phyloP scores from a whole-genome alignment of 2,329 filamentous ascomycete genomes.

The Colletotrichum sublineola region DNA sequence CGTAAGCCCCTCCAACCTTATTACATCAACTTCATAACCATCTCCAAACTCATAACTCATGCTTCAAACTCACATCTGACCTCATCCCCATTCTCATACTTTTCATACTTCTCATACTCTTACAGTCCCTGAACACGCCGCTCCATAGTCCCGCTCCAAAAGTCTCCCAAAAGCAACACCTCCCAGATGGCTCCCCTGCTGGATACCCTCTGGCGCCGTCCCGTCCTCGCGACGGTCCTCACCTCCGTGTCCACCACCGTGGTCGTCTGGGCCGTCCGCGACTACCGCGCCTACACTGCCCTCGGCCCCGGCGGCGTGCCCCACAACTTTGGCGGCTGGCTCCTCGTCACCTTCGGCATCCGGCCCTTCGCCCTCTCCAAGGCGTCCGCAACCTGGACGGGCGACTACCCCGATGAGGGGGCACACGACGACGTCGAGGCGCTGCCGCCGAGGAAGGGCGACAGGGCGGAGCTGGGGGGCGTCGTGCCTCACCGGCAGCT shows the following conservation, averaged over 20 bases:
- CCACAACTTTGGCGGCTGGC: slow-evolving; percentile 58
- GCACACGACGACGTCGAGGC: slow-evolving; percentile 19
- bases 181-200: not conserved
- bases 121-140: too few relatives aligned
- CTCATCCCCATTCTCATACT: not conserved
- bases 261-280: slow-evolving; percentile 25
- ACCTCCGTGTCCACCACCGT: slow-evolving; percentile 2
- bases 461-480: slow-evolving; percentile 26
- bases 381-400: slow-evolving; percentile 17
- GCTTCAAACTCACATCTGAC: not conserved
- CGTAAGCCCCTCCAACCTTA: not conserved
- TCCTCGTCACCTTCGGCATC: slow-evolving; percentile 44
- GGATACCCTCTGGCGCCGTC: not conserved
- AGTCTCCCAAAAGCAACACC: not conserved
- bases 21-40: not conserved
- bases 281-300: slow-evolving; percentile 56
- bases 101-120: not conserved
- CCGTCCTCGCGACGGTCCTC: slow-evolving; percentile 1
- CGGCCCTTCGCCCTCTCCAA: slow-evolving; percentile 35
- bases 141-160: not conserved
- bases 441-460: slow-evolving; percentile 1
- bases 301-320: slow-evolving; percentile 60
- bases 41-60: too few relatives aligned
- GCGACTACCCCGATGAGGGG: slow-evolving; percentile 27
- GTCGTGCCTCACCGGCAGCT: slow-evolving; percentile 39